phyloP scores from a whole-genome alignment of 1,284 basidiomycete genomes.

The Veloporphyrellus conicus region DNA sequence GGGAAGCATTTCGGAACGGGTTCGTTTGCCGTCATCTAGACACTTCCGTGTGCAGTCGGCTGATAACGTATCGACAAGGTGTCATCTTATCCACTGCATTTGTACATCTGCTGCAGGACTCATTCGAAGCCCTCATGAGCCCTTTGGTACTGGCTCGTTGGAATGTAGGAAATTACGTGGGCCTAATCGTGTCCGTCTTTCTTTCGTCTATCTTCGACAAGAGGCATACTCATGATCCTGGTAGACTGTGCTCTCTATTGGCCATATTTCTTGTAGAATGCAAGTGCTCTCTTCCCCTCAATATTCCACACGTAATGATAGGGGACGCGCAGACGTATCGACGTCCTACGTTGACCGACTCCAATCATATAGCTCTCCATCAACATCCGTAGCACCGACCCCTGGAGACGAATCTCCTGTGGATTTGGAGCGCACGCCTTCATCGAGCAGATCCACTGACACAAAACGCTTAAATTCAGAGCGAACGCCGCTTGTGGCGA shows the following conservation, averaged over 20 bases:
- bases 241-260: conserved; percentile 59
- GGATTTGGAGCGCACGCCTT: conserved; percentile 10
- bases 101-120: conserved; percentile 71
- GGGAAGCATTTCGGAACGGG: conserved; percentile 81
- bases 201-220: background rate
- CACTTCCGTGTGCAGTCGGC: background rate
- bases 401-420: conserved; percentile 12
- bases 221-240: conserved; percentile 2
- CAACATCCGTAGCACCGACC: conserved; percentile 38
- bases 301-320: background rate
- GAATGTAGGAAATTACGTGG: conserved; percentile 53
- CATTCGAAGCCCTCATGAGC: conserved; percentile 57
- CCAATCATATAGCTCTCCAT: conserved; percentile 53
- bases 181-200: conserved; percentile 62
- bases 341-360: conserved; percentile 68
- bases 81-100: conserved; percentile 78
- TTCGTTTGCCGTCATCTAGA: conserved; percentile 17
- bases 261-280: conserved; percentile 75
- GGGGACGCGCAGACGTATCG: conserved; percentile 50
- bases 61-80: conserved; percentile 36
- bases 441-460: conserved; percentile 6
- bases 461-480: conserved; percentile 8
- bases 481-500: conserved; percentile 16
- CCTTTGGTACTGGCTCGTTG: conserved; percentile 45
- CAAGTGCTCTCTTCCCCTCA: conserved; percentile 33